Conservation (phyloP, 495 filamentous ascomycete genomes). For the Talaromyces adpressus region DNA sequence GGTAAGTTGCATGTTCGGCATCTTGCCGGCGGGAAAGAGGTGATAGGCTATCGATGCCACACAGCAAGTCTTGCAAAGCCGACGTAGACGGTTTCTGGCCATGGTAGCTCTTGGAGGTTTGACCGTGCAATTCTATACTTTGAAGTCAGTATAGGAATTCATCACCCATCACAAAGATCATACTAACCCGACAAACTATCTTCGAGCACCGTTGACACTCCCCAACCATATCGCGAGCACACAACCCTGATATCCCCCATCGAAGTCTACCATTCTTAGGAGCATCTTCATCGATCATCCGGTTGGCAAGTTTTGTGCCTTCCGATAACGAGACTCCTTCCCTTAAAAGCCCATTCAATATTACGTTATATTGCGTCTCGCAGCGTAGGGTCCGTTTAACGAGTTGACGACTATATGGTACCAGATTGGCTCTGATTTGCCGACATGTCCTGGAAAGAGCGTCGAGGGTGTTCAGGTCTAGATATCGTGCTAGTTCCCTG, state of each 20-base stretch:
- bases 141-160: background rate
- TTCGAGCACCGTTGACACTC: slow-evolving; percentile 72
- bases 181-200: slow-evolving; percentile 69
- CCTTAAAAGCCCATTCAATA: slow-evolving; percentile 30
- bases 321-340: slow-evolving; percentile 24
- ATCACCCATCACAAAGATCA: background rate
- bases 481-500: slow-evolving; percentile 59
- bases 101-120: slow-evolving; percentile 59
- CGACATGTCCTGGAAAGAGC: slow-evolving; percentile 72
- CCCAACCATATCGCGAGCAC: slow-evolving; percentile 77
- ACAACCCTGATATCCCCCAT: slow-evolving; percentile 62
- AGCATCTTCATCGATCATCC: slow-evolving; percentile 24
- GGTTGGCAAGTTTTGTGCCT: slow-evolving; percentile 31
- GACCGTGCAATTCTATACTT: slow-evolving; percentile 70
- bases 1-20: background rate
- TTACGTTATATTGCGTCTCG: slow-evolving; percentile 55
- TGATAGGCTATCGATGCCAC: slow-evolving; percentile 51
- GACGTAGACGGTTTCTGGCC: slow-evolving; percentile 64
- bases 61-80: slow-evolving; percentile 68
- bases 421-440: slow-evolving; percentile 64
- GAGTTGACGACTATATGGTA: slow-evolving; percentile 68
- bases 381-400: slow-evolving; percentile 70
- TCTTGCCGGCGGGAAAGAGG: slow-evolving; percentile 12
- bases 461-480: slow-evolving; percentile 83
- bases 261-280: slow-evolving; percentile 34